Conservation (phyloP, 2,329 filamentous ascomycete genomes). For the Fusarium sp. region DNA sequence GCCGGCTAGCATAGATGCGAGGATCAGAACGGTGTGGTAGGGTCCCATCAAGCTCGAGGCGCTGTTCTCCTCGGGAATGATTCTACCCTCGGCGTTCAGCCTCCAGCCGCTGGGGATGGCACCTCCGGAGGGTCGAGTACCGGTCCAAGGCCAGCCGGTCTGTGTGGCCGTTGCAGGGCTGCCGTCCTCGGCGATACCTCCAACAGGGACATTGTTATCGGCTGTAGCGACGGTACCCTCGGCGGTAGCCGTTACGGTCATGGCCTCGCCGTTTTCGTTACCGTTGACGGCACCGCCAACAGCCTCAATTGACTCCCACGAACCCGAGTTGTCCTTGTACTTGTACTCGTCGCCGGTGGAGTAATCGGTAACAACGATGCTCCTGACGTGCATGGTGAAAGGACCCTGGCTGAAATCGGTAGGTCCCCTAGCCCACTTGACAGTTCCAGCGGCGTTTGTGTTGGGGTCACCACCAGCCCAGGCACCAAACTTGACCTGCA, state of each 20-base stretch:
- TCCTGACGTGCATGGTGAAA: slow-evolving; percentile 86
- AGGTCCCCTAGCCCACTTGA: slow-evolving; percentile 87
- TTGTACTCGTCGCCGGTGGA: slow-evolving; percentile 88
- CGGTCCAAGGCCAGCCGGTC: slow-evolving; percentile 77
- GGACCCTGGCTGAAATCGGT: slow-evolving; percentile 88
- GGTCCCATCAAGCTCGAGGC: slow-evolving; percentile 54
- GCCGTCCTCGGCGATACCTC: slow-evolving; percentile 72
- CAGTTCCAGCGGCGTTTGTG: slow-evolving; percentile 80
- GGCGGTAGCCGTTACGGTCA: slow-evolving; percentile 67
- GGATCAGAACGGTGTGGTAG: slow-evolving; percentile 39
- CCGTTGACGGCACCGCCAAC: slow-evolving; percentile 83
- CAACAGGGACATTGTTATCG: slow-evolving; percentile 76
- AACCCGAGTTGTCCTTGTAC: slow-evolving; percentile 83
- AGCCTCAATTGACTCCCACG: slow-evolving; percentile 84
- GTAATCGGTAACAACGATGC: slow-evolving; percentile 85
- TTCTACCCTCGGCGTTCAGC: slow-evolving; percentile 82
- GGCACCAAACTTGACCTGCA: slow-evolving; percentile 91
- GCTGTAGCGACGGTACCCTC: slow-evolving; percentile 74
- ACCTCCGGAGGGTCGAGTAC: slow-evolving; percentile 63
- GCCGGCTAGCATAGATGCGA: slow-evolving; percentile 45
- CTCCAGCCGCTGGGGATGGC: slow-evolving; percentile 83
- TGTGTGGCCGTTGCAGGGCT: slow-evolving; percentile 65
- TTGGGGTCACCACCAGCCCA: slow-evolving; percentile 91
- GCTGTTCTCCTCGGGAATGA: slow-evolving; percentile 70
- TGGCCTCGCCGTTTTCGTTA: slow-evolving; percentile 66